A percentile compares a stretch with the other conserved stretches of the same genome.
Evolutionary conservation across 2,329 filamentous ascomycete species (phyloP).

Genomic region (Diplodia mutila): DNA sequence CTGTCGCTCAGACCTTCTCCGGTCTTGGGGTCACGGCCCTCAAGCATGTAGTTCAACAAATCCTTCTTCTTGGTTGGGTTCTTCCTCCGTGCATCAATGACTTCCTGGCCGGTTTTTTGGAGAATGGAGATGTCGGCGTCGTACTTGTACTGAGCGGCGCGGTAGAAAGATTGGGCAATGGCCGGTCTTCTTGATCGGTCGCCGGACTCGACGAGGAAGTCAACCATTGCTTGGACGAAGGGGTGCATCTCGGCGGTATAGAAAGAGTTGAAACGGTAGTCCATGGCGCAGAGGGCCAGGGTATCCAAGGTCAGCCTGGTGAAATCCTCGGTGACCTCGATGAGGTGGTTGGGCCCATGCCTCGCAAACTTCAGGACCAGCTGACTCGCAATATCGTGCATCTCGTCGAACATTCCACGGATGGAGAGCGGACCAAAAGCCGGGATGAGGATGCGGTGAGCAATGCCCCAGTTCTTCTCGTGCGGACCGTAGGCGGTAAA

Average conservation of each 20-base stretch:
- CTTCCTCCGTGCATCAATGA: conserved; percentile 61
- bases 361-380: conserved; percentile 71
- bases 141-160: conserved; percentile 51
- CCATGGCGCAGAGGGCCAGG: conserved; percentile 46
- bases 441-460: conserved; percentile 67
- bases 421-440: conserved; percentile 73
- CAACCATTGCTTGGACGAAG: conserved; percentile 44
- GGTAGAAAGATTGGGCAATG: conserved; percentile 42
- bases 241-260: conserved; percentile 43
- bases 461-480: conserved; percentile 53
- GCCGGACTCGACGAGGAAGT: conserved; percentile 43
- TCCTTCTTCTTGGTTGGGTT: conserved; percentile 63
- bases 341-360: conserved; percentile 43
- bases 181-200: conserved; percentile 38
- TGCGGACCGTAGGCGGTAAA: conserved; percentile 47
- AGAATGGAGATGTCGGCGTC: conserved; percentile 58
- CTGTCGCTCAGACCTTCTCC: conserved; percentile 61
- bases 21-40: conserved; percentile 64
- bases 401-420: conserved; percentile 65
- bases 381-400: conserved; percentile 65
- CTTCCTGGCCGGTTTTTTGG: conserved; percentile 58
- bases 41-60: conserved; percentile 63
- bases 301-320: conserved; percentile 44
- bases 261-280: conserved; percentile 49
- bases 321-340: conserved; percentile 45